These are phyloP conservation scores for Hygrophorus russula DNA, from an alignment of 768 basidiomycete species.

Conservation along the genomic window DNA sequence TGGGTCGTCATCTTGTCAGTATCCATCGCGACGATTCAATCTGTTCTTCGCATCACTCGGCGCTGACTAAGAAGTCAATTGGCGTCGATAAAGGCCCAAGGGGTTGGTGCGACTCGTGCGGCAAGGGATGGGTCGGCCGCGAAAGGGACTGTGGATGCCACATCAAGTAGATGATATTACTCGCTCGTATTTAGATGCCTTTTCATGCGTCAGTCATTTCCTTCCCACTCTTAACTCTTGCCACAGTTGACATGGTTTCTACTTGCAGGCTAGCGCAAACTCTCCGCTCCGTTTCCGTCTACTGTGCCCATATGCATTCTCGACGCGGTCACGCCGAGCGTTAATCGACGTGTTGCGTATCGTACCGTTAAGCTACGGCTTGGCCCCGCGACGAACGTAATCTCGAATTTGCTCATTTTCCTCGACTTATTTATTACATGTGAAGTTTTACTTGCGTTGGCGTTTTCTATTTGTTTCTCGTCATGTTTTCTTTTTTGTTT, in stretches of 20 bases:
- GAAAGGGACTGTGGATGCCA: conserved; percentile 47
- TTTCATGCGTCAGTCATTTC: conserved; percentile 20
- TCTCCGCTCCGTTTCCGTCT: conserved; percentile 16
- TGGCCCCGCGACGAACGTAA: conserved; percentile 60
- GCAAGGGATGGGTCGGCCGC: conserved; percentile 53
- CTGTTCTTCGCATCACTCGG: conserved; percentile 28
- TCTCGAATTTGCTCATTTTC: conserved; percentile 33
- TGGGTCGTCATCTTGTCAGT: conserved; percentile 80
- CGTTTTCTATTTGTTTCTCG: conserved; percentile 8
- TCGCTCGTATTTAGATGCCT: conserved; percentile 11
- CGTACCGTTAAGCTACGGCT: conserved; percentile 45
- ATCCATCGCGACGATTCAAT: conserved; percentile 68
- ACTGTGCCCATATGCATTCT: conserved; percentile 9
- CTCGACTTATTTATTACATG: not conserved
- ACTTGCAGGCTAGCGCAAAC: conserved; percentile 18
- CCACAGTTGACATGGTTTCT: conserved; percentile 12
- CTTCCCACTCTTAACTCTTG: conserved; percentile 2
- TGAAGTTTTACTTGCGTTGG: conserved; percentile 3
- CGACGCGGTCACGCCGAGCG: conserved; percentile 30
- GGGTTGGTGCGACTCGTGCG: conserved; percentile 65
- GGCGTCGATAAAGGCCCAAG: conserved; percentile 57
- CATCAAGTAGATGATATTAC: conserved; percentile 39
- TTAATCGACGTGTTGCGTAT: conserved; percentile 52
- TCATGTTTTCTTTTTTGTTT: not conserved
- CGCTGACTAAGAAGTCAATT: conserved; percentile 36